Evolutionary conservation across 306 rosid species (phyloP), one percentile per base, ranked within the genome.

Genomic region (Malus asiatica): DNA sequence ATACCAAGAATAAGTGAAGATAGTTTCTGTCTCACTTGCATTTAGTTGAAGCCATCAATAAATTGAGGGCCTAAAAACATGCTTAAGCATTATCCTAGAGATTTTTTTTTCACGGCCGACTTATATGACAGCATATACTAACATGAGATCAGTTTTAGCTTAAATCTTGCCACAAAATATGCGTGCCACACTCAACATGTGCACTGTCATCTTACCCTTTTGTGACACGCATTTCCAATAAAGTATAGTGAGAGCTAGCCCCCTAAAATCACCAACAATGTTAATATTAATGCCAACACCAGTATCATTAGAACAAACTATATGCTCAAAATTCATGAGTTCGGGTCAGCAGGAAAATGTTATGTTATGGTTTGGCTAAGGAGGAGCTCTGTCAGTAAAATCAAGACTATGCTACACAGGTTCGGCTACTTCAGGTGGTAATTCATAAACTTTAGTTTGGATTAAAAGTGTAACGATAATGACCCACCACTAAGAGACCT

Each of bases 401-500:
- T 13, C 16, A 53, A 23, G 9, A 25, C 20, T 57, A 59, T 30
- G 69, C 60, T 20, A 68, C 16, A 13, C 33, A 29, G 44, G n/a
- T 57, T 8, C 22, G 19, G 44, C 66, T 66, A 51, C 19, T 55
- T 71, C 3, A 35, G 35, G 45, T 3, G 25, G 35, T 53, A 23
- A n/a, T 33, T 33, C 55, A 35, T 52, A 51, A 18, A 55, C 44
- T 29, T 22, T 15, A 58, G 57, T 55, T 55, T 55, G 12, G 35
- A 72, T n/a, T 3, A 13, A 59, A 76, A 30, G 4, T n/a, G 66
- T 73, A 16, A 18, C 9, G 18, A 42, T 60, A 46, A 32, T 13
- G 2, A 32, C 80, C 5, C 27, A 84, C 90, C 95, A 79, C 75
- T 89, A 88, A 90, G 91, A 64, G 86, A 87, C 62, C 83, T 88